Evolutionary conservation across 116 monocot genomes (phyloP).

Genomic region (Papilionanthe hybrid): DNA sequence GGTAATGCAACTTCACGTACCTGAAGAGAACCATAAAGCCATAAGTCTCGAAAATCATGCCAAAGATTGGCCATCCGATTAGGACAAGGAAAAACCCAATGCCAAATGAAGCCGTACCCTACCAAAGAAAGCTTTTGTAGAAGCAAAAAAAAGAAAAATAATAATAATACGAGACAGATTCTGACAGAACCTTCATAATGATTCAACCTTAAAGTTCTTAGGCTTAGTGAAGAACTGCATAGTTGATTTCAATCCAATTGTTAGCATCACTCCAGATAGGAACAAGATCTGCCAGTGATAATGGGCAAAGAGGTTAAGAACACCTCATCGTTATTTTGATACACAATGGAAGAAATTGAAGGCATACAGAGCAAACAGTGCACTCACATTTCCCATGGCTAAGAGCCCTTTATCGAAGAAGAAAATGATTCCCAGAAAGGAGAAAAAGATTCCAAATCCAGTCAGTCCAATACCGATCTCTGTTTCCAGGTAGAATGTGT

Average conservation of each 20-base stretch:
- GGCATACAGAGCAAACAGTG: not conserved
- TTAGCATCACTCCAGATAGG: conserved; percentile 83
- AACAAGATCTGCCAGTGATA: conserved; percentile 68
- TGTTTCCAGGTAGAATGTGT: conserved; percentile 16
- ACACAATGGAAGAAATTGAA: not conserved
- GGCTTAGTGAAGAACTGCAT: conserved; percentile 92
- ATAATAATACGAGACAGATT: not conserved
- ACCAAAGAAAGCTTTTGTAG: conserved; percentile 9
- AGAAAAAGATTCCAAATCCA: conserved; percentile 85
- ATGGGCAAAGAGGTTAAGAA: conserved; percentile 5
- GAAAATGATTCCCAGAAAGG: conserved; percentile 73
- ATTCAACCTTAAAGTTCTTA: conserved; percentile 80
- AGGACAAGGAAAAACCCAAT: conserved; percentile 81
- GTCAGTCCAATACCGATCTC: conserved; percentile 86
- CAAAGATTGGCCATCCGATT: conserved; percentile 80
- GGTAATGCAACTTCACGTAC: conserved; percentile 21
- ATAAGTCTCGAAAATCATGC: conserved; percentile 93
- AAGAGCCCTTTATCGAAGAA: conserved; percentile 83
- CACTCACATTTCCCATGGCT: conserved; percentile 83
- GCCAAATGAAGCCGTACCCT: conserved; percentile 94
- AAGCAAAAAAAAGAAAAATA: not conserved
- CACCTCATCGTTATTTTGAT: not conserved
- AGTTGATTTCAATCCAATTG: conserved; percentile 92
- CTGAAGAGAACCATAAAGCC: conserved; percentile 91
- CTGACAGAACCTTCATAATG: not conserved